Evolutionary conservation across 768 basidiomycete genomes (phyloP), one percentile per base, ranked within the genome.

Genomic region (Gloeophyllum trabeum): DNA sequence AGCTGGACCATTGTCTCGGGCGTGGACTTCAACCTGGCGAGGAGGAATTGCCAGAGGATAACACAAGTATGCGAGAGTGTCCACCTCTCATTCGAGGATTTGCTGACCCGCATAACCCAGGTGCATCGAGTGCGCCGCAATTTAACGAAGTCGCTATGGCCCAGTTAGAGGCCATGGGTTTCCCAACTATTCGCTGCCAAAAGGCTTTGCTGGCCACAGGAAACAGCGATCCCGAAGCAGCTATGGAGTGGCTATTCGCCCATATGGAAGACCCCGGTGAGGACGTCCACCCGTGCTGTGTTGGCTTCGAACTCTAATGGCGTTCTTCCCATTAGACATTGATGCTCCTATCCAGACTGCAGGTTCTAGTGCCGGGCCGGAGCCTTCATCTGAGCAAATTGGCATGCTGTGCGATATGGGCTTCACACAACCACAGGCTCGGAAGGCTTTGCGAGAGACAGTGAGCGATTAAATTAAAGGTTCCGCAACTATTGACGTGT

Each of bases 231-330:
- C 64, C 83, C 0, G 86, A 92, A 47, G 71, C 67, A 0, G 96
- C 96, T 0, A 94, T 94, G 91, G 81, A 90, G 45, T 99, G 94
- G 94, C 60, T 99, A 32, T 94, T 98, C 54, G 69, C 60, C 35
- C 94, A 97, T 58, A 88, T 93, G 87, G 93, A 97, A 1, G 94
- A 98, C 59, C 69, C 89, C 10, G 88, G 91, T 88, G 35, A 66
- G 49, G 18, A 34, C 22, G 3, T 41, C 20, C 16, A 32, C 16
- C 2, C 21, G n/a, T n/a, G n/a, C n/a, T 24, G 32, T 12, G 20
- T 45, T 34, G 24, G 36, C n/a, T 41, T 12, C 4, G 5, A 26
- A 14, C 28, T 45, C 20, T 24, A 12, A 4, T 19, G 32, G 21
- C 26, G 19, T 37, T 4, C 14, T 28, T 18, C 23, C 18, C 25